phyloP scores from a whole-genome alignment of 2,329 filamentous ascomycete species.

The Westerdykella aurantiaca region DNA sequence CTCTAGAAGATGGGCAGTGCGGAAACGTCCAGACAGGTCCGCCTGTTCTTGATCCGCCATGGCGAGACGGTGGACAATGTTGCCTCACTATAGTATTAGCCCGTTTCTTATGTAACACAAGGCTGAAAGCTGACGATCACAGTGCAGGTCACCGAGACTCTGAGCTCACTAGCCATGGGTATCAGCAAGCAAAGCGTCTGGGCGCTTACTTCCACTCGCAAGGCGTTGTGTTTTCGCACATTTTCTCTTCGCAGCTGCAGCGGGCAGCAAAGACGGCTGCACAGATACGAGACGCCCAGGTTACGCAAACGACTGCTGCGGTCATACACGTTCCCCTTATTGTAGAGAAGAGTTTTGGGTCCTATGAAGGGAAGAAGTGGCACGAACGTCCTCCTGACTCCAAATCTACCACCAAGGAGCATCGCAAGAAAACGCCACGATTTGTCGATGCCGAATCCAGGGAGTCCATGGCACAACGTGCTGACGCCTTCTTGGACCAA shows the following conservation, averaged over 20 bases:
- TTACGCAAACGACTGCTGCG: constrained; percentile 1
- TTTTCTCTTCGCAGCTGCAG: constrained; percentile 74
- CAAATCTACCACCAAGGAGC: constrained; percentile 35
- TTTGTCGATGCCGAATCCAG: constrained; percentile 61
- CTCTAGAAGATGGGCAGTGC: constrained; percentile 9
- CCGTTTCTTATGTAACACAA: constrained; percentile 4
- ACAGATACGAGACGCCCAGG: constrained; percentile 56
- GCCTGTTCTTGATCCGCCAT: constrained; percentile 74
- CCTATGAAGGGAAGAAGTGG: constrained; percentile 60
- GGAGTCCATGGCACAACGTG: constrained; percentile 59
- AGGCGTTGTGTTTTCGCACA: constrained; percentile 58
- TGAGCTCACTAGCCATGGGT: constrained; percentile 71
- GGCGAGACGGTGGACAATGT: constrained; percentile 90
- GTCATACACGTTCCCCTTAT: constrained; percentile 38
- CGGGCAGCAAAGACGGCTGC: constrained; percentile 68
- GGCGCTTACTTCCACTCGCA: constrained; percentile 60
- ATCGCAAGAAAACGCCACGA: constrained; percentile 38
- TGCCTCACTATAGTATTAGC: constrained; percentile 61
- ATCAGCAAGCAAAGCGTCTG: constrained; percentile 69
- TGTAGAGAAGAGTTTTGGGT: constrained; percentile 70
- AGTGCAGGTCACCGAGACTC: constrained; percentile 79
- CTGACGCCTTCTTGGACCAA: constrained; percentile 59
- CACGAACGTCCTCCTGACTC: constrained; percentile 35
- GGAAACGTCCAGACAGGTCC: constrained; percentile 43
- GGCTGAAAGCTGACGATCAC: constrained; percentile 23